Evolutionary conservation across 2,329 filamentous ascomycete species (phyloP).

Genomic region (Talaromyces sp.): DNA sequence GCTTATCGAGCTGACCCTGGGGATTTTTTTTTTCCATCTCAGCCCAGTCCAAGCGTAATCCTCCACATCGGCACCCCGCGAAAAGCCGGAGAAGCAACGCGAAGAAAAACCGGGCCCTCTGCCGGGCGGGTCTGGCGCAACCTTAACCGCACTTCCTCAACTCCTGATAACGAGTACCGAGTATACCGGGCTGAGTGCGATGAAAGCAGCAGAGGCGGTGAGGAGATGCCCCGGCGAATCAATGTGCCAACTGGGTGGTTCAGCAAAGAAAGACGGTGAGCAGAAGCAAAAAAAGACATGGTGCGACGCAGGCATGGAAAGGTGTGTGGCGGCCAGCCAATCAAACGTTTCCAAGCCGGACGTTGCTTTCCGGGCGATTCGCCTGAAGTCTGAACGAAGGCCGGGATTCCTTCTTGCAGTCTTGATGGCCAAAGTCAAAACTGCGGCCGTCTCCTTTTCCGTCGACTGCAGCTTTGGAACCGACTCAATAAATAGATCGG

Average conservation of each 20-base stretch:
- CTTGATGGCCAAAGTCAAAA: not conserved
- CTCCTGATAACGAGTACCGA: not conserved
- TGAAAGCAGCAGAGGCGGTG: not conserved
- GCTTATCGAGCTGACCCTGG: not conserved
- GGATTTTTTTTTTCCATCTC: not conserved
- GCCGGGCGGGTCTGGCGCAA: conserved; percentile 4
- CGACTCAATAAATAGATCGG: not conserved
- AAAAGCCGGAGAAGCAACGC: conserved; percentile 7
- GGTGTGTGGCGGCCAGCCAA: not conserved
- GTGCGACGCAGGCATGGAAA: not conserved
- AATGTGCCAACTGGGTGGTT: not conserved
- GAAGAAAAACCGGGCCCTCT: conserved; percentile 10
- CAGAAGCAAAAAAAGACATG: not conserved
- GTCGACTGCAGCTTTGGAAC: not conserved
- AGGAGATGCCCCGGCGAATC: not conserved
- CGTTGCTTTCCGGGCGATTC: not conserved
- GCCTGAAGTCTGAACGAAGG: not conserved
- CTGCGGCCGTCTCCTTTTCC: not conserved
- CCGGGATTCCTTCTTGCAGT: not conserved
- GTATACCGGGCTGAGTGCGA: not conserved
- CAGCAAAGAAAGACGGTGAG: not conserved
- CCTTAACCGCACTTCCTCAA: not conserved
- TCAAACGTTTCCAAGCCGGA: not conserved
- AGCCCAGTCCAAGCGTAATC: not conserved
- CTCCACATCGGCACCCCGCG: conserved; percentile 9